These are phyloP conservation scores for Nakazawaea populi DNA, from an alignment of 805 yeast species.

Conservation along the genomic window DNA sequence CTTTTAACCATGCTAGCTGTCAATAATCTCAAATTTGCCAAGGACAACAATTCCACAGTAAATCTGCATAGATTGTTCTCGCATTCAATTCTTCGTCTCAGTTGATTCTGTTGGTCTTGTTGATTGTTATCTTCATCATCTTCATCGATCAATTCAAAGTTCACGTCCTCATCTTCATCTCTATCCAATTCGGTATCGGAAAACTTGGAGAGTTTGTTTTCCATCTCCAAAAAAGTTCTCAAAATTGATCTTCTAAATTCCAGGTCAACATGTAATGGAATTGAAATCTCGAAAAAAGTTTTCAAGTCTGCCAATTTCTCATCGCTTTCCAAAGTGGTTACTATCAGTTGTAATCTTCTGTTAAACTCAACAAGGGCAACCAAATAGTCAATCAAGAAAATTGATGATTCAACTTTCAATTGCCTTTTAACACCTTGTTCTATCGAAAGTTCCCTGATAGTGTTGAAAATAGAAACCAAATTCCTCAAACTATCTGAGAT, in stretches of 20 bases:
- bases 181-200: constrained; percentile 39
- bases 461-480: not conserved
- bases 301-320: constrained; percentile 29
- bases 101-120: not conserved
- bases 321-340: constrained; percentile 12
- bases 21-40: constrained; percentile 14
- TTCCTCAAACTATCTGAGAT: not conserved
- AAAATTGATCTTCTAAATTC: constrained; percentile 27
- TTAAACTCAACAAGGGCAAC: constrained; percentile 29
- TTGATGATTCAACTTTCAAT: constrained; percentile 4
- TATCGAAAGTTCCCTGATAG: not conserved
- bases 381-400: constrained; percentile 24
- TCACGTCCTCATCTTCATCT: constrained; percentile 41
- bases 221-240: constrained; percentile 42
- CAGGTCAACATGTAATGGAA: constrained; percentile 22
- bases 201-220: constrained; percentile 35
- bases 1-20: constrained; percentile 13
- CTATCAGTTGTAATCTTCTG: constrained; percentile 20
- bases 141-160: constrained; percentile 11
- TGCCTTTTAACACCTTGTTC: not conserved
- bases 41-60: constrained; percentile 18
- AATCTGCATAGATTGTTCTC: constrained; percentile 18
- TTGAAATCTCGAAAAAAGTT: constrained; percentile 24
- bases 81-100: constrained; percentile 1
- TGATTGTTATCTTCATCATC: constrained; percentile 10